phyloP scores from a whole-genome alignment of 2,329 filamentous ascomycete genomes.

The Pseudophaeomoniella oleicola region DNA sequence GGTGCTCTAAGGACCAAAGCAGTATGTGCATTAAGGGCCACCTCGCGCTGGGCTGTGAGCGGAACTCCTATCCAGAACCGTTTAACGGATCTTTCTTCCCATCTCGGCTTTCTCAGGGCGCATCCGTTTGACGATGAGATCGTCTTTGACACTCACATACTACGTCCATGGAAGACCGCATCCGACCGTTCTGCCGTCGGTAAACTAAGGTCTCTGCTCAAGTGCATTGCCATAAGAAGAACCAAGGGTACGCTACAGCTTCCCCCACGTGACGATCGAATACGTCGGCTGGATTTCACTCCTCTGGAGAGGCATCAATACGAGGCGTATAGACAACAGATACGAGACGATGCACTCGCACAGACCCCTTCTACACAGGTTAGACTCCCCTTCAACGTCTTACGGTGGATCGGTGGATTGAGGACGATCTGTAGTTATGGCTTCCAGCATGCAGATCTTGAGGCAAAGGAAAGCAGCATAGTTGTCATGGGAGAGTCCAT shows the following conservation, averaged over 20 bases:
- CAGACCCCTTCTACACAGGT: conserved; percentile 17
- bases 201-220: conserved; percentile 3
- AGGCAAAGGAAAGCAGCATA: conserved; percentile 1
- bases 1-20: conserved; percentile 21
- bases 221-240: conserved; percentile 5
- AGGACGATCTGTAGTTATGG: conserved; percentile 34
- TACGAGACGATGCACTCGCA: conserved; percentile 13
- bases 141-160: conserved; percentile 25
- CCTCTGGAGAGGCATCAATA: conserved; percentile 3
- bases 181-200: conserved; percentile 2
- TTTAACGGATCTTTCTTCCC: conserved; percentile 25
- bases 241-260: conserved; percentile 3
- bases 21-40: conserved; percentile 21
- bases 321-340: conserved; percentile 11
- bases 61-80: conserved; percentile 36
- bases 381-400: conserved; percentile 22
- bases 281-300: conserved; percentile 2
- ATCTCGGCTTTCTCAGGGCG: conserved; percentile 29
- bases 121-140: conserved; percentile 26
- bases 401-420: conserved; percentile 31
- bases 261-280: conserved; percentile 1
- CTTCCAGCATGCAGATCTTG: conserved; percentile 17
- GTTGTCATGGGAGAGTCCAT: conserved; percentile 8
- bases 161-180: conserved; percentile 4
- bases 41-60: conserved; percentile 30